phyloP scores from a whole-genome alignment of 352 stramenopile genomes.

The Phytopythium aichiense region DNA sequence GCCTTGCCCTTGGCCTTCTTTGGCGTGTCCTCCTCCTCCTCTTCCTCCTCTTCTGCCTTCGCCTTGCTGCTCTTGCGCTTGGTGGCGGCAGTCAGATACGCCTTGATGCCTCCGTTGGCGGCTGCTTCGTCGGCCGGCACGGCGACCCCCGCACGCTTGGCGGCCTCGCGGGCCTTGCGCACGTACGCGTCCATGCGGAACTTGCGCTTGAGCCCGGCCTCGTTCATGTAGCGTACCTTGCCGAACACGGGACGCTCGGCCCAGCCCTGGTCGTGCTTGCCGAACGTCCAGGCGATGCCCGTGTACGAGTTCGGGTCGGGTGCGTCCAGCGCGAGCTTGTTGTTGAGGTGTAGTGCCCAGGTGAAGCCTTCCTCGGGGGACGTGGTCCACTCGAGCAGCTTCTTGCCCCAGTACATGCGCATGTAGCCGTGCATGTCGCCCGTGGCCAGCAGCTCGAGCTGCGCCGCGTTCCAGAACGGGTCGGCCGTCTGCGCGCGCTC shows the following conservation, averaged over 20 bases:
- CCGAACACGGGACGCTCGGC: constrained; percentile 96
- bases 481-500: constrained; percentile 93
- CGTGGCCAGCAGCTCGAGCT: constrained; percentile 93
- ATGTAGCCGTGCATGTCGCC: constrained; percentile 92
- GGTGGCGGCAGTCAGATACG: background rate
- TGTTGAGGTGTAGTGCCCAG: constrained; percentile 96
- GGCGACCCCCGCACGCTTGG: constrained; percentile 9
- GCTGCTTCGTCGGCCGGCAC: background rate
- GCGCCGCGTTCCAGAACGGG: constrained; percentile 98
- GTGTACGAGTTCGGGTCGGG: constrained; percentile 94
- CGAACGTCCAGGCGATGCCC: constrained; percentile 80
- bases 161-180: constrained; percentile 39
- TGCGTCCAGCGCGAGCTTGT: constrained; percentile 98
- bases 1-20: constrained; percentile 7
- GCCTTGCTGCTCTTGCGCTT: constrained; percentile 3
- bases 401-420: constrained; percentile 99
- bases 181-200: constrained; percentile 94
- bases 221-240: constrained; percentile 99
- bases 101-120: background rate
- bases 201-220: constrained; percentile 97
- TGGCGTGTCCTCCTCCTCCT: constrained; percentile 10
- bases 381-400: constrained; percentile 97
- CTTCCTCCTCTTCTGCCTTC: constrained; percentile 7
- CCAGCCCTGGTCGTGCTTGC: constrained; percentile 97
- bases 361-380: constrained; percentile 88